Evolutionary conservation across 495 filamentous ascomycete genomes (phyloP), one percentile per base, ranked within the genome.

Genomic region (Xylaria longipes): DNA sequence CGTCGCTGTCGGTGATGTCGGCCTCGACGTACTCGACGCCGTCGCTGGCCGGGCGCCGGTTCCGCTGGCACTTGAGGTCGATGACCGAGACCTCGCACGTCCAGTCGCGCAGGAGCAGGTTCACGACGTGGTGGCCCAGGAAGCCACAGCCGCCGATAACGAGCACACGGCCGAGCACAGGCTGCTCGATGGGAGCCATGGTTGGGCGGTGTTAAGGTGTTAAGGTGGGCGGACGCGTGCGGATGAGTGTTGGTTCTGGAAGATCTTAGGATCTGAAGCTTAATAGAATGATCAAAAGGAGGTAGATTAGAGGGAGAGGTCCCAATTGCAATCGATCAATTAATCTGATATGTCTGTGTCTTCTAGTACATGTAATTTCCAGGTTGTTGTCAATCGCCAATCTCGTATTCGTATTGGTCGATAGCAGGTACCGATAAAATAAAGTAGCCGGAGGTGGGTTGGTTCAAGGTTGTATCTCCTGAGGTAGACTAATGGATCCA

Each of bases 1-100:
- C 84, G 63, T 85, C 86, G 64, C 83, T 81, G 54, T 93, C 91
- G 46, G 94, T 97, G 80, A 99, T 94, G 79, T 98, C 95, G 77
- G 90, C 92, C 69, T 94, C 88, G 76, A 92, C 87, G 82, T 99
- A 99, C 25, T 84, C 80, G 43, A 95, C 91, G 61, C 89, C 88
- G 69, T 88, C 85, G 39, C 84, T 83, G n/a, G 84, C 86, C 5
- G 91, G 88, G 27, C 91, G 85, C 48, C 93, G 90, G 82, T 97
- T 97, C 72, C 87, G 82, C 31, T 87, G 86, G 62, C 92, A 94
- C 75, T 85, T 89, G 68, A 98, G 87, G 78, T 99, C 96, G 75
- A 98, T 86, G n/a, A 97, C 94, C 31, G 90, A 91, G 33, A 98
- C 86, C 68, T 88, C 82, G 80, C 82, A 82, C 33, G 79, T 83